Base-by-base conservation (phyloP, 345 rosid species). In the Nasturtium officinale region DNA sequence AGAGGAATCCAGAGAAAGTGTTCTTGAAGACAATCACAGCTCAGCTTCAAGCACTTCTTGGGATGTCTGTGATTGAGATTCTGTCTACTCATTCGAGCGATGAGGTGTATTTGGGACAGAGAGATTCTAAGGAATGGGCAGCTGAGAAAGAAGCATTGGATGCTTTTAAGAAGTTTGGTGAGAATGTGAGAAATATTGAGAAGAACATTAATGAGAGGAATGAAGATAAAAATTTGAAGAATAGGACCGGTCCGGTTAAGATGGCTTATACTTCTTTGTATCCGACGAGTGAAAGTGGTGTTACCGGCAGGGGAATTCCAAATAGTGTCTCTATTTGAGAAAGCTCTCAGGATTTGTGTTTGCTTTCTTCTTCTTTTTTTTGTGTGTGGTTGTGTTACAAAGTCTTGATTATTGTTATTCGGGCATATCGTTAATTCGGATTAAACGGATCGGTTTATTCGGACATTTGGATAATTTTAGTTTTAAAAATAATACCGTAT, bases 51-150 rank as follows among this genome's bases (percentile, higher is more conserved):
- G 71, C 89, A 9, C 68, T 86, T 16, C 58, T 79, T 2, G 86
- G 84, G 5, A 72, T 86, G 54, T 61, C 89, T 7, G 37, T 86
- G 38, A 79, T 87, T 16, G 89, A 90, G 75, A 65, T 86, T 45
- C 45, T 87, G 69, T 90, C 96, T 4, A 83, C 60, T 48, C 96
- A 90, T 45, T 76, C 91, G 0, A 46, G 86, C 0, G 88, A 85
- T 40, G 93, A 87, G 70, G 83, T 85, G 2, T 87, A 86, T 67
- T 82, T 90, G 11, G 96, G 91, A 25, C 78, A 86, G 61, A 71
- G 87, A 53, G 87, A 84, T 65, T 71, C 83, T 0, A 61, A 60
- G 0, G 83, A 86, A 33, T 90, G 93, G 93, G 86, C 88, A 0
- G 54, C 67, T 0, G 96, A 90, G 72, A 58, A 53, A 57, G 77